Percentiles rank a stretch among this genome's conserved stretches.
Conservation (phyloP, 495 filamentous ascomycete species). For the Penicillium malachiteum region DNA sequence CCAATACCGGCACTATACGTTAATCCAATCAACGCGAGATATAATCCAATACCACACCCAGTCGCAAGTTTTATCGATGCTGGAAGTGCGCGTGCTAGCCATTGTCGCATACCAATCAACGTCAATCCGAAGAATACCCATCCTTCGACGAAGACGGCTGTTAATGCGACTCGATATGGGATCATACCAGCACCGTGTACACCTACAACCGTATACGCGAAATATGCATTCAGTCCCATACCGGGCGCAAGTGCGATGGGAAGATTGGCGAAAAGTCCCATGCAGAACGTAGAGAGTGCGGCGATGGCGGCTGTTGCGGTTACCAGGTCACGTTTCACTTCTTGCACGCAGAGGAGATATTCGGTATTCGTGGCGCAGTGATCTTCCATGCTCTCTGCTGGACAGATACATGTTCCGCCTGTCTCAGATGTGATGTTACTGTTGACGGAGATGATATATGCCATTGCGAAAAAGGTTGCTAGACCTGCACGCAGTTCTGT, state of each 20-base stretch:
- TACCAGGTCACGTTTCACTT: conserved; percentile 71
- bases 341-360: conserved; percentile 63
- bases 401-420: conserved; percentile 77
- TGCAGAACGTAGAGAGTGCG: conserved; percentile 65
- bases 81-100: conserved; percentile 76
- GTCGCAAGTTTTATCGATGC: conserved; percentile 80
- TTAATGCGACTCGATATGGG: conserved; percentile 68
- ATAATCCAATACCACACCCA: conserved; percentile 77
- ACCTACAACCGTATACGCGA: conserved; percentile 79
- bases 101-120: conserved; percentile 73
- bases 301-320: conserved; percentile 80
- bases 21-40: conserved; percentile 76
- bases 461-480: conserved; percentile 86
- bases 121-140: conserved; percentile 69
- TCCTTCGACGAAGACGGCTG: conserved; percentile 81
- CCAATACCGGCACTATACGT: conserved; percentile 80
- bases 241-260: conserved; percentile 77
- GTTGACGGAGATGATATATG: conserved; percentile 78
- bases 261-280: conserved; percentile 70
- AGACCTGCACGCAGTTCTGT: conserved; percentile 77
- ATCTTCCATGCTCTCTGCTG: conserved; percentile 42
- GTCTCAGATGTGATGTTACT: conserved; percentile 62
- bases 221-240: conserved; percentile 84
- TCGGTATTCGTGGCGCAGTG: conserved; percentile 54
- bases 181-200: conserved; percentile 65